Evolutionary conservation across 2,329 filamentous ascomycete genomes (phyloP), one percentile per base, ranked within the genome.

Genomic region (Trichoderma atrobrunneum): DNA sequence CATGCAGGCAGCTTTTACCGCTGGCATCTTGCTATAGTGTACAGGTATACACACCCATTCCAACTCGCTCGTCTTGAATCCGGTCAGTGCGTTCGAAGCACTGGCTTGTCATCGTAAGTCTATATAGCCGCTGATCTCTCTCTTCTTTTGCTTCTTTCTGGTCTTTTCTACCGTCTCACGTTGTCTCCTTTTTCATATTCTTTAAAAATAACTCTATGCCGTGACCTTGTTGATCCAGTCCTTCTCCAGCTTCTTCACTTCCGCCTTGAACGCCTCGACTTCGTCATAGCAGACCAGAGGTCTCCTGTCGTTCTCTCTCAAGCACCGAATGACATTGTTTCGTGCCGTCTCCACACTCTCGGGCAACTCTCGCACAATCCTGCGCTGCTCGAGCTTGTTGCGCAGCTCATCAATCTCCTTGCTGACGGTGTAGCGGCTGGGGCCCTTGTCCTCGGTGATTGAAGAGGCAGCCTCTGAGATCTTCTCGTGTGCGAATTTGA

Each of bases 201-300:
- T 21, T 10, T n/a, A n/a, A 14, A 14, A 36, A 48, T 14, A 7
- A 54, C 56, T 28, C 79, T 76, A 87, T 75, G 83, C 82, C 72
- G 93, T 88, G 71, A 97, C 90, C 84, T 91, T 93, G 79, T 97
- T 92, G 43, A 98, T 93, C 89, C 97, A 98, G 30, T 87, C 87
- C 83, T 90, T 91, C 88, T 98, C 95, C 82, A 98, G 82, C 84
- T 89, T 90, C 76, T 92, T 90, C 65, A 98, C 95, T 86, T 97
- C 93, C 78, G 88, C 88, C 89, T 95, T 97, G 83, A 98, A 98
- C 24, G 86, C 87, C 84, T 97, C 92, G 28, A 98, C 94, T 88
- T 98, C 94, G 82, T 91, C 88, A 92, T 93, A 98, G 87, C 95
- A 98, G 85, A 98, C 93, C 80, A 98, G 85, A 80, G 95, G 95